Conservation (phyloP, 345 rosid species). For the Euphorbia pulcherrima region DNA sequence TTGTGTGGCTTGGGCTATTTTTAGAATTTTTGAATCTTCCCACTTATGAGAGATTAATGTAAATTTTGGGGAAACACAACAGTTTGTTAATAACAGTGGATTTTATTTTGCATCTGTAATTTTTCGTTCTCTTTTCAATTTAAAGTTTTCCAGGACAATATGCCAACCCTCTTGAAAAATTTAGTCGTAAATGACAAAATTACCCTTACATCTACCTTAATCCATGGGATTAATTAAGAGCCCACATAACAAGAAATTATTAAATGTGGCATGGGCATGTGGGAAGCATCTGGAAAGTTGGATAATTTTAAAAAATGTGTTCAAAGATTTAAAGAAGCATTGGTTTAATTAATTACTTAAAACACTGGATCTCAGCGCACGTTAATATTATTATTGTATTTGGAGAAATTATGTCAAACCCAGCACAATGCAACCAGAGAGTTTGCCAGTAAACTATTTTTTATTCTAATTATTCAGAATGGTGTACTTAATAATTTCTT, state of each 20-base stretch:
- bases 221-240: slow-evolving; percentile 11
- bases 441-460: slow-evolving; percentile 9
- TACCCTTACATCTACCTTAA: slow-evolving; percentile 11
- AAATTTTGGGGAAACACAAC: slow-evolving; percentile 35
- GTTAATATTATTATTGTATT: not conserved
- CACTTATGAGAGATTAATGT: slow-evolving; percentile 32
- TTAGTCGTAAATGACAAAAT: slow-evolving; percentile 3
- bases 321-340: slow-evolving; percentile 2
- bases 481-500: slow-evolving; percentile 5
- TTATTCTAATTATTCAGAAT: not conserved
- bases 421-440: slow-evolving; percentile 2
- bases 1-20: slow-evolving; percentile 20
- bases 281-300: slow-evolving; percentile 23
- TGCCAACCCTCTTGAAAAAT: not conserved
- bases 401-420: not conserved
- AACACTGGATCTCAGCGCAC: slow-evolving; percentile 24
- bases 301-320: slow-evolving; percentile 6
- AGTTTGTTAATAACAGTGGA: slow-evolving; percentile 30
- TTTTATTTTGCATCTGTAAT: slow-evolving; percentile 12
- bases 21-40: slow-evolving; percentile 18
- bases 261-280: slow-evolving; percentile 27
- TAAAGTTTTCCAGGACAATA: no score
- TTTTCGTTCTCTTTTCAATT: not conserved
- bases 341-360: not conserved
- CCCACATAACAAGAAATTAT: not conserved